Evolutionary conservation across 805 yeast genomes (phyloP), one percentile per base, ranked within the genome.

Genomic region (Jamesozyma gamospora): DNA sequence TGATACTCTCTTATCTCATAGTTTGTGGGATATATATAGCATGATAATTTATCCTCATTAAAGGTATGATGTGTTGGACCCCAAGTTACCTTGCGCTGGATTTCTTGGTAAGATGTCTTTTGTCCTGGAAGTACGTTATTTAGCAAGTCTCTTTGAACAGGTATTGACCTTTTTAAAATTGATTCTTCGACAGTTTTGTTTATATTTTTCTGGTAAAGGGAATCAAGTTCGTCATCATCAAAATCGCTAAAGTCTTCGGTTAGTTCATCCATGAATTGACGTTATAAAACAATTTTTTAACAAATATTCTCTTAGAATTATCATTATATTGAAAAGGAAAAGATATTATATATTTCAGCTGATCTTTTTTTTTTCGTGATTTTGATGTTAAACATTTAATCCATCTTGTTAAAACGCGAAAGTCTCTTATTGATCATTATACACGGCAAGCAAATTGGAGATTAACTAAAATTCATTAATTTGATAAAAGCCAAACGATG

Each of bases 1-100:
- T 92, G 99, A 56, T 94, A 92, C 44, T 86, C 95, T 55, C 99
- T 74, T 0, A 81, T 68, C 44, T 83, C 82, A 46, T 75, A 74
- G 52, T 92, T 90, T 1, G 86, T 77, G 0, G 99, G 98, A 56
- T 94, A 92, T 0, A 85, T 64, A 52, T 78, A 84, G 0, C 75
- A 64, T 1, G 48, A 39, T 7, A 77, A 45, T 8, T 60, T 60
- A 3, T 56, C 62, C 3, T 44, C 36, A 46, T 72, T 60, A 31
- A 80, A 51, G 10, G 61, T 62, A 48, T 78, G 85, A 45, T 74
- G 77, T 1, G 77, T 71, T 0, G 72, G 68, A 18, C 59, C 62
- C 45, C 52, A 67, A 1, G 57, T 55, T 2, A 64, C 62, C 3
- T 51, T 54, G 7, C 56, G 39, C n/a, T 47, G 51, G 2, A 65